Evolutionary conservation across 2,329 filamentous ascomycete genomes (phyloP), one percentile per base, ranked within the genome.

Genomic region (Penicillium sp.): DNA sequence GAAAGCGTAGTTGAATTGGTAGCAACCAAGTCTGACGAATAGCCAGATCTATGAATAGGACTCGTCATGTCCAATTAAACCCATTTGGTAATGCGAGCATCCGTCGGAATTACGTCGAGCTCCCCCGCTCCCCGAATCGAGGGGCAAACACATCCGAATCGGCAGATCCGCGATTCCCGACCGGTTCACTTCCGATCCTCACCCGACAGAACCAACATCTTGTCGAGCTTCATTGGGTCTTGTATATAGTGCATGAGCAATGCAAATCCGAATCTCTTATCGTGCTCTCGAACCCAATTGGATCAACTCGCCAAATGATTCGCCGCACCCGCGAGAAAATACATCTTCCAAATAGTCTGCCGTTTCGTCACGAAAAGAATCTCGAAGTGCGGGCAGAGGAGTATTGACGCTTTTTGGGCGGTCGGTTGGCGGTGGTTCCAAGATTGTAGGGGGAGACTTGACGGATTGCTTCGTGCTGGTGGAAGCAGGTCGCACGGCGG

Each of bases 291-390:
- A 40, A 14, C 37, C 36, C 5, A 35, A 32, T 30, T 46, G 39
- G 34, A 44, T 31, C 5, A 46, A 23, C 30, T 49, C 40, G 15
- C 39, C 33, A 43, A 54, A 52, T 10, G 44, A 48, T 16, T 51
- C 49, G 2, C 39, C 47, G 13, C 30, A 36, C 12, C 47, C 48
- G 2, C 37, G 42, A 3, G 48, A 28, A 20, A 49, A 53, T 18
- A 44, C 39, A 16, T 52, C 49, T 37, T 54, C 51, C 18, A 54
- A 40, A 18, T 57, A 50, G 12, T 55, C 44, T 2, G 61, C 58
- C 5, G 61, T 64, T 10, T 64, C 61, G 9, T 65, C 60, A 26
- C 52, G 51, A 30, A 65, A 65, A 4, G 61, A 62, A 10, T 56
- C 51, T 25, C 37, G 40, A 14, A 46, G 35, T 14, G 53, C 41